Base-by-base conservation (phyloP, 31 red algal genomes). In the Asparagopsis taxiformis region DNA sequence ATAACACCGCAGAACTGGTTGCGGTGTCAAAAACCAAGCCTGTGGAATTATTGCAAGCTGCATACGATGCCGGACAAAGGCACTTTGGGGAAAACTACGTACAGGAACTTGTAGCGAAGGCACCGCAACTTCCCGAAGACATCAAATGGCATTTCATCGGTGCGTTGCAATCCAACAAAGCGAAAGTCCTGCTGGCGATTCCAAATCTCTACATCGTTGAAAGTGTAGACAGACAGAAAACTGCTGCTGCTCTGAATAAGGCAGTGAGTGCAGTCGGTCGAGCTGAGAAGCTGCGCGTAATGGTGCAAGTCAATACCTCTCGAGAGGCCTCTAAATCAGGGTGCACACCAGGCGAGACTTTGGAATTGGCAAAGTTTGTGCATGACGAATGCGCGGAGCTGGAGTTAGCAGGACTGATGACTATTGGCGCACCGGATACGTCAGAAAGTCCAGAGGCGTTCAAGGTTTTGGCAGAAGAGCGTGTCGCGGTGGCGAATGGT, bases 31-130 rank as follows among this genome's bases (percentile, higher is more conserved):
- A 98, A 74, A 94, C 90, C 29, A 85, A 91, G 25, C 84, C 84
- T 0, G 51, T 55, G 26, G 66, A 72, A 11, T 36, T 75, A 9
- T 57, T 94, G 55, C 38, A 36, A 24, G 87, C 58, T 31, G 87
- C 85, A 2, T 99, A 85, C 55, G 80, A 88, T 10, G 75, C 79
- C 17, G 83, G 83, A 19, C 91, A 94, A 33, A 63, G 81, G 39
- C 70, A 92, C 55, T 99, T 99, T 79, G 96, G 96, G 17, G 96
- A 99, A 68, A 99, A 99, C 68, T 92, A 93, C 58, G 91, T 93
- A 0, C 91, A 99, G 55, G 96, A 99, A 54, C 51, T 94, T 54
- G 70, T 89, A n/a, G 77, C 55, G 26, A 99, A 99, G 32, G 82
- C 76, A 30, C 56, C 73, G 31, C 55, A 74, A 53, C 51, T 90